Conservation (phyloP, 208 protist genomes). For the Crithidia sp. region DNA sequence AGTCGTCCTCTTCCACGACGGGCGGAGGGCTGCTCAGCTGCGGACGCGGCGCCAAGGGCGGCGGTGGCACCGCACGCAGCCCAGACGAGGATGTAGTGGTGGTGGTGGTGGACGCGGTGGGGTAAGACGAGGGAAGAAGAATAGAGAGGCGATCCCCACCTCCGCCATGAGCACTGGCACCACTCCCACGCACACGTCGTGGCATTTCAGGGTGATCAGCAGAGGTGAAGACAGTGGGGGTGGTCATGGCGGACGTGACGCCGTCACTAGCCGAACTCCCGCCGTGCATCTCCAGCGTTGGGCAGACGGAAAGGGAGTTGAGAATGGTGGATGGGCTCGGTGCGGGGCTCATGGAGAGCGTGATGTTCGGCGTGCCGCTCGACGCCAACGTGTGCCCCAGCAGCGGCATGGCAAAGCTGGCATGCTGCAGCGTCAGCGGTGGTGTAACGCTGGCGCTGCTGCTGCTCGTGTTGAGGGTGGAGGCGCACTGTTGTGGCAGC, state of each 20-base stretch:
- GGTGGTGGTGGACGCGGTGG: neutral
- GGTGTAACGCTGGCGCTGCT: neutral
- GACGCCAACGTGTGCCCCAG: constrained; percentile 1
- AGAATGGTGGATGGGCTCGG: neutral
- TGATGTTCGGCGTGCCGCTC: too few relatives aligned
- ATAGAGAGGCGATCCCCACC: neutral
- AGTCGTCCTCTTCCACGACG: constrained; percentile 10
- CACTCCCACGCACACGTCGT: too few relatives aligned
- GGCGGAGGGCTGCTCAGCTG: neutral
- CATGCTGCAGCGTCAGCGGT: neutral
- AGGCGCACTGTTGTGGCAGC: constrained; percentile 6
- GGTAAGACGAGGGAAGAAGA: neutral
- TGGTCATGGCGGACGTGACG: too few relatives aligned
- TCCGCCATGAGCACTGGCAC: neutral
- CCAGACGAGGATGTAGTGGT: neutral
- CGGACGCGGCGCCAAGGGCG: too few relatives aligned
- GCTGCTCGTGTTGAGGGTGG: neutral
- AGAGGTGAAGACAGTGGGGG: too few relatives aligned
- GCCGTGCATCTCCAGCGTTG: neutral
- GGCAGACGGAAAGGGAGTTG: neutral
- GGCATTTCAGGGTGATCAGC: too few relatives aligned
- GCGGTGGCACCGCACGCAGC: neutral
- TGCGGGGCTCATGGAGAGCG: too few relatives aligned
- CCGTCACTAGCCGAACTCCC: too few relatives aligned
- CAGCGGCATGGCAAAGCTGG: neutral